Evolutionary conservation across 805 yeast genomes (phyloP).

Genomic region (Jamesozyma piceae): DNA sequence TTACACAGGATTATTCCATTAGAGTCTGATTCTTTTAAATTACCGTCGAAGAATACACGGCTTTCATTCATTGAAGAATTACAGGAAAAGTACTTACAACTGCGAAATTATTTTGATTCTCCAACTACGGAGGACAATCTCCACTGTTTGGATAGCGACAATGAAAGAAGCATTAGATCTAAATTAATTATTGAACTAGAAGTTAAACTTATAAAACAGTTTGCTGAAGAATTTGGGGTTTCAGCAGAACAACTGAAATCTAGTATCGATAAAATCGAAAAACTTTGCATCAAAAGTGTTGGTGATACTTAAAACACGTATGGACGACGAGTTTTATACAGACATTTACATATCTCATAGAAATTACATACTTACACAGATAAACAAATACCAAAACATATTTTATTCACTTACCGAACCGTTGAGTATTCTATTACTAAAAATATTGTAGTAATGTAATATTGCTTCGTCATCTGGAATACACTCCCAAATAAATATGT

Average conservation of each 20-base stretch:
- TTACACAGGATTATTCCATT: conserved; percentile 23
- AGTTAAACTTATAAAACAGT: conserved; percentile 6
- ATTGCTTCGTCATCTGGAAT: too few species aligned
- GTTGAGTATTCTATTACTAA: too few species aligned
- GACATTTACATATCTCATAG: too few species aligned
- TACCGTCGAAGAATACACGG: neutral
- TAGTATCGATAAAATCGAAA: conserved; percentile 9
- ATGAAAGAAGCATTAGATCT: neutral
- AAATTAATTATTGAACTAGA: conserved; percentile 10
- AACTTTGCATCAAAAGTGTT: conserved; percentile 1
- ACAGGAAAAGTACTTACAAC: conserved; percentile 18
- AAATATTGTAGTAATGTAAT: too few species aligned
- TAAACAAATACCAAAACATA: too few species aligned
- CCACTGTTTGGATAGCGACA: neutral
- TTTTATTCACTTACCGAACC: too few species aligned
- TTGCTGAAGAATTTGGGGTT: conserved; percentile 13
- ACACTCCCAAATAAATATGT: too few species aligned
- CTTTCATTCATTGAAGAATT: conserved; percentile 15
- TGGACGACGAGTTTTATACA: too few species aligned
- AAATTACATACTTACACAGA: too few species aligned
- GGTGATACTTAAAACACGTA: too few species aligned
- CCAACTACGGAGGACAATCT: conserved; percentile 1
- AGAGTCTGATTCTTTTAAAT: conserved; percentile 2
- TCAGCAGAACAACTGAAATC: conserved; percentile 10
- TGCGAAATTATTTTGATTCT: conserved; percentile 7